Evolutionary conservation across 345 rosid genomes (phyloP).

Genomic region (Gossypium ekmanianum): DNA sequence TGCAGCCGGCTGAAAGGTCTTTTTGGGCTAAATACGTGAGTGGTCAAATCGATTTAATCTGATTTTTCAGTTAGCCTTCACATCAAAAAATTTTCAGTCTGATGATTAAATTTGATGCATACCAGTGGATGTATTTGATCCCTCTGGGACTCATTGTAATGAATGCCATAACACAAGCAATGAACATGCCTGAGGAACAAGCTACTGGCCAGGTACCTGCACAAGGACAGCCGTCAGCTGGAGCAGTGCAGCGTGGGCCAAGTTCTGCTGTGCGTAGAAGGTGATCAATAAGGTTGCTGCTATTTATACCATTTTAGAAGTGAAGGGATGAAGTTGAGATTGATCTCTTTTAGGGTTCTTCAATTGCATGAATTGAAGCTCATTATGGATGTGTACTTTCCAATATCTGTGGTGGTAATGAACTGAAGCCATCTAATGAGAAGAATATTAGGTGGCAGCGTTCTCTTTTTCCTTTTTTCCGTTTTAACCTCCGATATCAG

Average conservation of each 20-base stretch:
- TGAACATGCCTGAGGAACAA: constrained; percentile 81
- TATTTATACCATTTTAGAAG: neutral
- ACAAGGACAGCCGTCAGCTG: constrained; percentile 44
- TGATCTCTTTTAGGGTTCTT: neutral
- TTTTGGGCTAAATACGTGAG: constrained; percentile 98
- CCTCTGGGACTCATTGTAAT: constrained; percentile 87
- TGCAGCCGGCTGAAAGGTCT: constrained; percentile 73
- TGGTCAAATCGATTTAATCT: constrained; percentile 1
- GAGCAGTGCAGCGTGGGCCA: constrained; percentile 38
- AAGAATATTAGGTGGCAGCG: neutral
- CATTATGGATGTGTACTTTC: neutral
- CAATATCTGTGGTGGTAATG: neutral
- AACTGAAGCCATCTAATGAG: neutral
- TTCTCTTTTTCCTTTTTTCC: neutral
- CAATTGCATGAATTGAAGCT: constrained; percentile 2
- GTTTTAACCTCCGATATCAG: neutral
- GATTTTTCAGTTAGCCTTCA: neutral
- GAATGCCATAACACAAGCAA: constrained; percentile 92
- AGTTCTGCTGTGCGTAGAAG: constrained; percentile 54
- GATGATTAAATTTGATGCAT: constrained; percentile 13
- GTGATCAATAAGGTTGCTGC: constrained; percentile 14
- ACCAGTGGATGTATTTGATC: constrained; percentile 93
- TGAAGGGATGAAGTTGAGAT: neutral
- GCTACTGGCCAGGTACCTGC: constrained; percentile 45
- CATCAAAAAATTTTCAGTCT: neutral